These are phyloP conservation scores for Trematosphaeria pertusa DNA, from an alignment of 2,329 filamentous ascomycete genomes.

Conservation along the genomic window DNA sequence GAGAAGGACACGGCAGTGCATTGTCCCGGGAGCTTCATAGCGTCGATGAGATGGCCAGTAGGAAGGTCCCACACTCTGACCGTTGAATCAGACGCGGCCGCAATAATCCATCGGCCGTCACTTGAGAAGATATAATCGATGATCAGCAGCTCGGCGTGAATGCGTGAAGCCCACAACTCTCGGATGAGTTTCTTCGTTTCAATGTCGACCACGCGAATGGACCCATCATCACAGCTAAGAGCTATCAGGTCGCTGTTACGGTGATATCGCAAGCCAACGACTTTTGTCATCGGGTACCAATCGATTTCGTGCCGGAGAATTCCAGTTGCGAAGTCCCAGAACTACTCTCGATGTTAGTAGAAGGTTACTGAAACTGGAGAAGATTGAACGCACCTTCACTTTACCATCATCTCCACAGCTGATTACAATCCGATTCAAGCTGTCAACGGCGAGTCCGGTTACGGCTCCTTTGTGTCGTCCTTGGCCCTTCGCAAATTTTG, in stretches of 20 bases:
- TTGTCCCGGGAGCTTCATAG: constrained; percentile 77
- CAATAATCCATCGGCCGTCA: constrained; percentile 92
- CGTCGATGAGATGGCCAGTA: constrained; percentile 93
- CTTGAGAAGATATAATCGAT: constrained; percentile 73
- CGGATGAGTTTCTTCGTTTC: constrained; percentile 89
- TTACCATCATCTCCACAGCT: constrained; percentile 91
- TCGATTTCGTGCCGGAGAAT: constrained; percentile 80
- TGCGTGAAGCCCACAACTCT: constrained; percentile 80
- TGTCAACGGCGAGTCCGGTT: constrained; percentile 86
- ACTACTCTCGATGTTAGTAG: no score
- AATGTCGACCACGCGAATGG: constrained; percentile 86
- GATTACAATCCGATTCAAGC: constrained; percentile 83
- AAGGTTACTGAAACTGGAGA: no score
- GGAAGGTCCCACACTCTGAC: constrained; percentile 94
- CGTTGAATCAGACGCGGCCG: constrained; percentile 79
- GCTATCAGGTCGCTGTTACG: constrained; percentile 83
- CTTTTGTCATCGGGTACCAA: constrained; percentile 78
- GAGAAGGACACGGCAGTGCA: constrained; percentile 91
- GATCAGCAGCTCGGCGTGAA: constrained; percentile 37
- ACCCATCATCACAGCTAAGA: constrained; percentile 86
- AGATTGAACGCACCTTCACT: constrained; percentile 68
- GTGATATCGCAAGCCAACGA: constrained; percentile 82
- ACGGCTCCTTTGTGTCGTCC: constrained; percentile 83
- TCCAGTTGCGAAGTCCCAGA: constrained; percentile 94
- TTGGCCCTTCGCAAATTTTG: constrained; percentile 56